Base-by-base conservation (phyloP, 306 rosid species). In the Cucumis hystrix region DNA sequence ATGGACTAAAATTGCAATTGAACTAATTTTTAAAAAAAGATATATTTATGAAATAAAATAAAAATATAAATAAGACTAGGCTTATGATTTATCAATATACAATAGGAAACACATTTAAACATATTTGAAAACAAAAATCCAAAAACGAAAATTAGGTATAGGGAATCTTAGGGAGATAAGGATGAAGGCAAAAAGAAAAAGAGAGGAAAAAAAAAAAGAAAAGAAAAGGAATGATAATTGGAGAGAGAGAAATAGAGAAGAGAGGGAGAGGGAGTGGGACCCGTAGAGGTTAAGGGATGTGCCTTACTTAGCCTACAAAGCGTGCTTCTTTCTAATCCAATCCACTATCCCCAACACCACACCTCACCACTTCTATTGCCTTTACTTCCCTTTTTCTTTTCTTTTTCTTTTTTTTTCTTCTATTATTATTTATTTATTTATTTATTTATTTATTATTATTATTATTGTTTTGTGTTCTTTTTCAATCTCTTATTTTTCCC, bases 281-380 rank as follows among this genome's bases (percentile, higher is more conserved):
- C 70, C 70, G 60, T 17, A 28, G 17, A 7, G 51, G 71, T 77
- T 58, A 39, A 28, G 21, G 58, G 70, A 6, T 77, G 79, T 61
- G 55, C 70, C 72, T 77, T 61, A 3, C 15, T 58, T 77, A 77
- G 57, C 17, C 57, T 77, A 77, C 71, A 77, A 77, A 61, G 79
- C 79, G 72, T 77, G 79, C 72, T 58, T 7, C 0, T 60, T 61
- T 58, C 25, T 47, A 25, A 71, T 71, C 76, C 59, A 71, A 71
- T 47, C 21, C 76, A 71, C 76, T 71, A 8, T 40, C 75, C 74
- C 37, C 71, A 49, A 16, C 71, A 35, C 71, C 72, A 68, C 74
- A 65, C 71, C 71, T 8, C 71, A 35, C 71, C 72, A 68, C 54
- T 68, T 68, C 13, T 61, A 68, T 11, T 68, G 56, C 58, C 58